Base-by-base conservation (phyloP, 2,329 filamentous ascomycete species). In the Claviceps sp. region DNA sequence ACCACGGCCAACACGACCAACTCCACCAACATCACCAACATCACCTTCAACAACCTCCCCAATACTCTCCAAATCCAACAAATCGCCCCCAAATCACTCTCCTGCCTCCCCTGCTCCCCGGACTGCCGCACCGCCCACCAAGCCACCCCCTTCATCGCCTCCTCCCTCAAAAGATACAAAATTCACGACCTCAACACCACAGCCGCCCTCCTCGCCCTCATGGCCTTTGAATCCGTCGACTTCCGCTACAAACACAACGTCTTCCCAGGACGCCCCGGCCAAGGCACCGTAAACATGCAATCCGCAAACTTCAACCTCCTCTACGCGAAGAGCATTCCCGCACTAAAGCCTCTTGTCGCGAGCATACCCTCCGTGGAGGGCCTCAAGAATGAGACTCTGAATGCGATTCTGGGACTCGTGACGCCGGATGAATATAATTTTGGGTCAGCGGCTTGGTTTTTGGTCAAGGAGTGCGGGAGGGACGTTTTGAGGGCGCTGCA, bases 241-340 rank as follows among this genome's bases (percentile, higher is more conserved):
- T 86, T 90, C 69, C 74, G 77, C 60, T 90, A 79, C 75, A 86
- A 84, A 67, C 76, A 73, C 65, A 88, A 89, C 67, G 71, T 81
- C 59, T 57, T 50, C 37, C 69, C 71, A 56, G 76, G 74, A n/a
- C 62, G 68, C 0, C 74, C 82, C 0, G 86, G 86, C 8, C 84
- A 90, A 64, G 86, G 86, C 24, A 89, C 86, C 1, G 70, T 69
- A 55, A 78, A 78, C 63, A 75, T 78, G 74, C 75, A 78, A 61
- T 67, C 67, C 65, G 56, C 65, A 37, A 43, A 52, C 2, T 76
- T 55, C 65, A 77, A 77, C 61, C 55, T 71, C 2, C 1, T 65
- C 54, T 80, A 78, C 60, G 77, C 74, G n/a, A 59, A 66, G 52
- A 65, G 61, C 9, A 62, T 79, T 50, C 57, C 65, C 1, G 70